Percentiles rank a stretch among this genome's conserved stretches.
phyloP scores from a whole-genome alignment of 1,284 basidiomycete genomes.

The Trametes polyzona region DNA sequence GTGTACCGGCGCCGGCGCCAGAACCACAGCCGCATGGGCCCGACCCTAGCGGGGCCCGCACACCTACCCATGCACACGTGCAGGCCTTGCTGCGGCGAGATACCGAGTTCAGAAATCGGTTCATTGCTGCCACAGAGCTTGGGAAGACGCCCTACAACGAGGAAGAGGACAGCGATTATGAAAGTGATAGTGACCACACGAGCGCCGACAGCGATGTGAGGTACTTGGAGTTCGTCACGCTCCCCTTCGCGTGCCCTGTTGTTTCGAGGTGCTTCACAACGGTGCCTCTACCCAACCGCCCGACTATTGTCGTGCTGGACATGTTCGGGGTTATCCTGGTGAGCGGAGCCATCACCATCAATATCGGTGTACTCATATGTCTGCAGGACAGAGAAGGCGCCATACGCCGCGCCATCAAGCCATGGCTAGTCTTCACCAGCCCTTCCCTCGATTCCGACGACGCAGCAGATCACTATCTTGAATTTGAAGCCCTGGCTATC shows the following conservation, averaged over 20 bases:
- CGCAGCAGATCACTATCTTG: background rate
- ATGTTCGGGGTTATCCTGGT: background rate
- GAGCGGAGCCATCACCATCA: background rate
- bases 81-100: background rate
- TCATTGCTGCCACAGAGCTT: background rate
- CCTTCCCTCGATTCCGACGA: background rate
- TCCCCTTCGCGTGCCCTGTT: background rate
- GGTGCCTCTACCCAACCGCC: too few species aligned
- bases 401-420: background rate
- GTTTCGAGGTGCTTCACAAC: background rate
- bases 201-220: background rate
- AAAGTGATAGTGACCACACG: background rate
- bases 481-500: background rate
- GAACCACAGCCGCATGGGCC: too few species aligned
- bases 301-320: background rate
- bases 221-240: background rate
- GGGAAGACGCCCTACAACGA: background rate
- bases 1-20: too few species aligned
- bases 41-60: too few species aligned
- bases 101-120: background rate
- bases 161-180: background rate
- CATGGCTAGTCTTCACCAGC: background rate
- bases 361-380: background rate
- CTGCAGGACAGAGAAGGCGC: background rate
- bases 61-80: too few species aligned